Conservation (phyloP, 352 stramenopile genomes). For the Globisporangium echinulatum region DNA sequence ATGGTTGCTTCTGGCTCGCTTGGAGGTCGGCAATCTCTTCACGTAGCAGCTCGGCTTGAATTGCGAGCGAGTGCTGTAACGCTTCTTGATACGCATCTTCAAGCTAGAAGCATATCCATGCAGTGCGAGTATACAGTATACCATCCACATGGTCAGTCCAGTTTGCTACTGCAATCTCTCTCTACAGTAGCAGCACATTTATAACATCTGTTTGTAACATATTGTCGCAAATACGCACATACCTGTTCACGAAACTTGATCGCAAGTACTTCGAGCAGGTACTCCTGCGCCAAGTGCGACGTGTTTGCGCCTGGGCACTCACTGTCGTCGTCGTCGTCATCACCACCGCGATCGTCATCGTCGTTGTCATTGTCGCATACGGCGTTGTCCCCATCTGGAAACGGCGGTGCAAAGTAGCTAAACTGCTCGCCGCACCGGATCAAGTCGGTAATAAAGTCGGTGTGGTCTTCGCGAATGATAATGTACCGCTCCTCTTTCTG, state of each 20-base stretch:
- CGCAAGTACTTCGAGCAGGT: slow-evolving; percentile 66
- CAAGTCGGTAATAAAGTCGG: slow-evolving; percentile 75
- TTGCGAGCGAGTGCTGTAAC: slow-evolving; percentile 64
- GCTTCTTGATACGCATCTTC: slow-evolving; percentile 74
- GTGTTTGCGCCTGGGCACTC: slow-evolving; percentile 73
- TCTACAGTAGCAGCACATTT: not conserved
- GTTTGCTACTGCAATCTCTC: too few species aligned
- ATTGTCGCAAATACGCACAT: not conserved
- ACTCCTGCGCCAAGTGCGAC: slow-evolving; percentile 70
- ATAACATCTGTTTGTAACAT: not conserved
- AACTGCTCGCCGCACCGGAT: slow-evolving; percentile 77
- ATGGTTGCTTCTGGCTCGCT: slow-evolving; percentile 50
- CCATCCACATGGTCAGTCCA: too few species aligned
- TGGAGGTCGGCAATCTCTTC: slow-evolving; percentile 69
- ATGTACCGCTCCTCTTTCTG: slow-evolving; percentile 80
- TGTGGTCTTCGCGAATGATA: slow-evolving; percentile 78
- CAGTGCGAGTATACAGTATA: not conserved
- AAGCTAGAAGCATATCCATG: slow-evolving; percentile 24
- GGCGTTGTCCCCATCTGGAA: not conserved
- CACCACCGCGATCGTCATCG: slow-evolving; percentile 30
- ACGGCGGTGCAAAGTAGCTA: slow-evolving; percentile 52
- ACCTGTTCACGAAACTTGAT: slow-evolving; percentile 82
- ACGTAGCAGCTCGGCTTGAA: slow-evolving; percentile 65
- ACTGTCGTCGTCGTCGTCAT: slow-evolving; percentile 49
- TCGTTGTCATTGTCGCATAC: slow-evolving; percentile 21